Conservation (phyloP, 148 eudicot genomes). For the Rhododendron henanense region DNA sequence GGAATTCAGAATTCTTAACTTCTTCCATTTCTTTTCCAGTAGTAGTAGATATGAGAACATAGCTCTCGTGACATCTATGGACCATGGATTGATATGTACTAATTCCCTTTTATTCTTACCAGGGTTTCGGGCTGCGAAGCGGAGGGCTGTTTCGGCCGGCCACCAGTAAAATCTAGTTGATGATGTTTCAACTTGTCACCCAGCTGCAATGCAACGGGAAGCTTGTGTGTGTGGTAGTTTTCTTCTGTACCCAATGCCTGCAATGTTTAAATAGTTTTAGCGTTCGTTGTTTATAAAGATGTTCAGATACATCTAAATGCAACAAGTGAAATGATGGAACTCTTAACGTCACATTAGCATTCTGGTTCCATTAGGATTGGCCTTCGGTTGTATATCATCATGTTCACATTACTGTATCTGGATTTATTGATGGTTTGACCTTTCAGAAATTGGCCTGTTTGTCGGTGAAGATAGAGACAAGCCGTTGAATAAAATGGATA, state of each 20-base stretch:
- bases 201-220: not conserved
- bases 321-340: not conserved
- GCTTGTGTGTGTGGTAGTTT: not conserved
- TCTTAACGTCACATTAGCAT: not conserved
- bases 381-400: not conserved
- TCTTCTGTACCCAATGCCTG: not conserved
- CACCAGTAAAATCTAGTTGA: not conserved
- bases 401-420: not conserved
- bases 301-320: not conserved
- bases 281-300: not conserved
- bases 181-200: not conserved
- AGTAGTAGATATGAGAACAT: not conserved
- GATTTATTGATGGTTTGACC: not conserved
- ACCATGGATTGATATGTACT: not conserved
- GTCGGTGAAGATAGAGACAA: no score
- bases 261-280: not conserved
- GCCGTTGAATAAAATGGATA: no score
- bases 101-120: not conserved
- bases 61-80: not conserved
- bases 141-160: not conserved
- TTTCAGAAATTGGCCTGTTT: not conserved
- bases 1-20: not conserved
- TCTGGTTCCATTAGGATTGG: not conserved
- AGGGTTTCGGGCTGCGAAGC: not conserved
- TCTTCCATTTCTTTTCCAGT: not conserved